These are phyloP conservation scores for Fraxinus ornus DNA, from an alignment of 305 asterid genomes.

Conservation along the genomic window DNA sequence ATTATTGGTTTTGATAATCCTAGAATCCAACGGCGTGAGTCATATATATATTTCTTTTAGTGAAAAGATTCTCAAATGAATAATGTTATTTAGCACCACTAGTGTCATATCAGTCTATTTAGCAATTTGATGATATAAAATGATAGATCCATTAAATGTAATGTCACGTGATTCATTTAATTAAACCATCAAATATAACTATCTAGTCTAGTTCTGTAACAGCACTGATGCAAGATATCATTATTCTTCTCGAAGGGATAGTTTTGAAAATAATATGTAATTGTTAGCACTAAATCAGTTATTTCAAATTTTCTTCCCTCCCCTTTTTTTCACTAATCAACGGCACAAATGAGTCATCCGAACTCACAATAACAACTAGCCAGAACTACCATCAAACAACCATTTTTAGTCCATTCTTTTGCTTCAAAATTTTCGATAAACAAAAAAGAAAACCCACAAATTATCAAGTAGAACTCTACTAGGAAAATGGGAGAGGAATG, in stretches of 20 bases:
- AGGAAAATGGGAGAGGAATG: neutral
- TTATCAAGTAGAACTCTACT: neutral
- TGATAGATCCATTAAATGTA: too few species aligned
- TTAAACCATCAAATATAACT: too few species aligned
- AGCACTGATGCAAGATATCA: too few species aligned
- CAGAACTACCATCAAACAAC: slow-evolving; percentile 20
- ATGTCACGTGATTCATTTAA: too few species aligned
- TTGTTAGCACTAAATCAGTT: too few species aligned
- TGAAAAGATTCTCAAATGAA: slow-evolving; percentile 59
- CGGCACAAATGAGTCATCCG: slow-evolving; percentile 17
- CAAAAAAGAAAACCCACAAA: neutral
- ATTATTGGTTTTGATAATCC: slow-evolving; percentile 41
- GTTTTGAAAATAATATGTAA: too few species aligned
- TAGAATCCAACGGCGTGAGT: slow-evolving; percentile 77
- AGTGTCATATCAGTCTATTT: too few species aligned
- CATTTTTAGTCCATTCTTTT: slow-evolving; percentile 21
- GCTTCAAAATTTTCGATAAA: neutral
- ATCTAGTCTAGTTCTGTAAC: too few species aligned
- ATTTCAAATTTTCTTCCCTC: slow-evolving; percentile 38
- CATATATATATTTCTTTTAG: slow-evolving; percentile 65
- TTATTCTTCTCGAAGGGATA: too few species aligned
- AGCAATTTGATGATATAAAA: too few species aligned
- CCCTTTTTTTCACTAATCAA: slow-evolving; percentile 39
- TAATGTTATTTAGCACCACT: too few species aligned
- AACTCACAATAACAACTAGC: slow-evolving; percentile 21